phyloP scores from a whole-genome alignment of 352 stramenopile genomes.

The Phytopythium sindhum region DNA sequence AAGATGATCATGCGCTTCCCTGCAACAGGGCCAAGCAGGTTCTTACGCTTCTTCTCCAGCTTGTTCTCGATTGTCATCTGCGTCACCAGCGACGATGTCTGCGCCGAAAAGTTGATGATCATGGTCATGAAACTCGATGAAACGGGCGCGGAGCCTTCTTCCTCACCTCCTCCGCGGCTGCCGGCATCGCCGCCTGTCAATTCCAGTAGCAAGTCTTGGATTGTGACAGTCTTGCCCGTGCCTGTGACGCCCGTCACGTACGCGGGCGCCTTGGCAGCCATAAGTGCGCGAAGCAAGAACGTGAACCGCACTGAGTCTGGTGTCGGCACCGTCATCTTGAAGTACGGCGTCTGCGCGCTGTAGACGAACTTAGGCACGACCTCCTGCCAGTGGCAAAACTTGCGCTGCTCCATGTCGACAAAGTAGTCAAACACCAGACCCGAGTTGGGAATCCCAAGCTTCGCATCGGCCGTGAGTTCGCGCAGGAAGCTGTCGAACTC shows the following conservation, averaged over 20 bases:
- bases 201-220: conserved; percentile 74
- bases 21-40: conserved; percentile 86
- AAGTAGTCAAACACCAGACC: conserved; percentile 88
- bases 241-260: conserved; percentile 89
- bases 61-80: conserved; percentile 91
- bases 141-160: conserved; percentile 15
- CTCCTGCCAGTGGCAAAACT: conserved; percentile 54
- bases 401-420: conserved; percentile 52
- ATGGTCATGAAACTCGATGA: conserved; percentile 67
- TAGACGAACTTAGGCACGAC: conserved; percentile 72
- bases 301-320: conserved; percentile 71
- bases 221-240: conserved; percentile 88
- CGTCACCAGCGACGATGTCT: conserved; percentile 88
- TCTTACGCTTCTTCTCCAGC: conserved; percentile 95
- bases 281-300: conserved; percentile 51
- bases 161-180: conserved; percentile 16
- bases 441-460: conserved; percentile 49
- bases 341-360: conserved; percentile 53
- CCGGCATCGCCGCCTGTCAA: conserved; percentile 24
- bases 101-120: conserved; percentile 90
- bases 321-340: conserved; percentile 81
- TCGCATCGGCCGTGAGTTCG: conserved; percentile 41
- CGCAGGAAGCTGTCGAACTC: conserved; percentile 82
- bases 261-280: conserved; percentile 61
- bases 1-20: conserved; percentile 92